Conservation (phyloP, 2,329 filamentous ascomycete species). For the Dactylellina drechsleri region DNA sequence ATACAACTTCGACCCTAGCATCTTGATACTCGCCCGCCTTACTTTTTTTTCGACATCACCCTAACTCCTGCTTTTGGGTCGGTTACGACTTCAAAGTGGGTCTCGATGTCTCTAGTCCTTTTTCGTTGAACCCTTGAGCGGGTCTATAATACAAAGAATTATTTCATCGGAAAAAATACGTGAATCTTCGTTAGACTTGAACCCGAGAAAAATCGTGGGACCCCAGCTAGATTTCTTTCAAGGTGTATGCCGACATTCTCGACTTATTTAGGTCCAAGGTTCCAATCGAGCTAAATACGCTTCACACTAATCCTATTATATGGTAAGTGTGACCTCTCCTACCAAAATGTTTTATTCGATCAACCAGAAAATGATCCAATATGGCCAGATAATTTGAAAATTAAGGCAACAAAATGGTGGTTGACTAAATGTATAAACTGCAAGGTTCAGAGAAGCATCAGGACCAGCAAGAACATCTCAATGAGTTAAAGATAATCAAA, state of each 20-base stretch:
- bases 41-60: slow-evolving; percentile 16
- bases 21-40: neutral
- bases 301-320: slow-evolving; percentile 24
- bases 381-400: slow-evolving; percentile 10
- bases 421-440: slow-evolving; percentile 7
- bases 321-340: slow-evolving; percentile 13
- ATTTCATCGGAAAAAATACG: slow-evolving; percentile 45
- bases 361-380: slow-evolving; percentile 9
- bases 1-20: slow-evolving; percentile 2
- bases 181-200: slow-evolving; percentile 33
- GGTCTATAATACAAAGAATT: slow-evolving; percentile 11
- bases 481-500: slow-evolving; percentile 16
- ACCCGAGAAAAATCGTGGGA: slow-evolving; percentile 16
- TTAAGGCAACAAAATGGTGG: slow-evolving; percentile 13
- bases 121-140: slow-evolving; percentile 4
- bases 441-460: slow-evolving; percentile 18
- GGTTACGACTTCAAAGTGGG: slow-evolving; percentile 17
- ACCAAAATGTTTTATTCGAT: slow-evolving; percentile 7
- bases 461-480: neutral
- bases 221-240: slow-evolving; percentile 1
- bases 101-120: neutral
- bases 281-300: neutral
- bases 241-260: slow-evolving; percentile 1
- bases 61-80: slow-evolving; percentile 21
- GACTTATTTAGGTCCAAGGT: neutral